These are phyloP conservation scores for Gracilaria gracilis DNA, from an alignment of 23 red algal genomes.

Conservation along the genomic window DNA sequence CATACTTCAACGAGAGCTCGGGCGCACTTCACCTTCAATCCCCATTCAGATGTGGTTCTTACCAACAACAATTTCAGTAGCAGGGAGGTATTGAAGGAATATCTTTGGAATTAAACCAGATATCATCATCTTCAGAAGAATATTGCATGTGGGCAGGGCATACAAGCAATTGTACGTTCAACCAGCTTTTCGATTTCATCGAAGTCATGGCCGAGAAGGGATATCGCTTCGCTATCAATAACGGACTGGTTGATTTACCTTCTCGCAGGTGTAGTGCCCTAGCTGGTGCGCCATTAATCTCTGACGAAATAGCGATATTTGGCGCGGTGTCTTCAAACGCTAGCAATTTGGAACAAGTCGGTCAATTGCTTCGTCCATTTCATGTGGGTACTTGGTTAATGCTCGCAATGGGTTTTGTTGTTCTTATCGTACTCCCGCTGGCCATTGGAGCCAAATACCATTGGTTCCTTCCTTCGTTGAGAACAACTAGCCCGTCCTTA, in stretches of 20 bases:
- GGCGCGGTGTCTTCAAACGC: not conserved
- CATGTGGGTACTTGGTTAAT: conserved; percentile 24
- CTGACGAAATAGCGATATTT: not conserved
- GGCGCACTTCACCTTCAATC: not conserved
- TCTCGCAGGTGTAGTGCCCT: not conserved
- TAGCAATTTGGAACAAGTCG: not conserved
- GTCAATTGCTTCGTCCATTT: conserved; percentile 37
- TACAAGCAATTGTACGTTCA: conserved; percentile 10
- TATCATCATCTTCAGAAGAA: conserved; percentile 9
- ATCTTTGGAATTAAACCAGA: not conserved
- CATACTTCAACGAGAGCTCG: not conserved
- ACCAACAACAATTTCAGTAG: not conserved
- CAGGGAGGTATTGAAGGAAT: conserved; percentile 13
- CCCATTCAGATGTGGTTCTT: conserved; percentile 14
- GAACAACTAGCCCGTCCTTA: not conserved
- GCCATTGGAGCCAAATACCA: not conserved
- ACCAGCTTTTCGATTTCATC: conserved; percentile 17
- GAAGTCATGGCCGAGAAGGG: not conserved
- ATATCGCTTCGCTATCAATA: conserved; percentile 39
- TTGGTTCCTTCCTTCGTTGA: not conserved
- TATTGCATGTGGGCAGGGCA: conserved; percentile 43
- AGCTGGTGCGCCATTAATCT: not conserved
- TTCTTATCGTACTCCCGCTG: conserved; percentile 4
- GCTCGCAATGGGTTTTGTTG: not conserved
- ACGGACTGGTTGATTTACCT: conserved; percentile 8